Evolutionary conservation across 495 filamentous ascomycete genomes (phyloP).

Genomic region (Lentithecium fluviatile): DNA sequence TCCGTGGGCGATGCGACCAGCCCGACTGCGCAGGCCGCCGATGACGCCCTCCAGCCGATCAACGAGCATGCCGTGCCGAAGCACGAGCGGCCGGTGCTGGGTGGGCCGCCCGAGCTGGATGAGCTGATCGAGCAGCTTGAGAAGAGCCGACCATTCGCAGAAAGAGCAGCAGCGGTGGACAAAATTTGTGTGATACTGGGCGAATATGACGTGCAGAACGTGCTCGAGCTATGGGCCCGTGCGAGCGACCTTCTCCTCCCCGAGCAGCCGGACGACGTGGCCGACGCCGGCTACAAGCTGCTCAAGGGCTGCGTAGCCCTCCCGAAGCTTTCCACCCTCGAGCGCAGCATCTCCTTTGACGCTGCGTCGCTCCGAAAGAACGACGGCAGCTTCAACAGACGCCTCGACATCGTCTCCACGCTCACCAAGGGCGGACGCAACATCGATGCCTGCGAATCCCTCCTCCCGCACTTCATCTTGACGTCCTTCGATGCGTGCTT

Average conservation of each 20-base stretch:
- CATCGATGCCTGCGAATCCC: constrained; percentile 63
- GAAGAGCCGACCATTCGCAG: constrained; percentile 1
- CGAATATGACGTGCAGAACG: constrained; percentile 36
- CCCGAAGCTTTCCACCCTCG: constrained; percentile 58
- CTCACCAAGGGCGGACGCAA: constrained; percentile 64
- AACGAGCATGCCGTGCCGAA: background rate
- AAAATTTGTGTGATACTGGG: constrained; percentile 28
- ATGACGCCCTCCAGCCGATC: background rate
- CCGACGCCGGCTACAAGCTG: constrained; percentile 60
- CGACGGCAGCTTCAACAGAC: constrained; percentile 61
- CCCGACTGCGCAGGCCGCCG: background rate
- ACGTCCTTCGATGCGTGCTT: constrained; percentile 58
- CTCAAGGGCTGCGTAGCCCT: constrained; percentile 64
- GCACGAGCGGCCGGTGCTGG: background rate
- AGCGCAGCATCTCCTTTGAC: constrained; percentile 64
- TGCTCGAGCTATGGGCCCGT: constrained; percentile 60
- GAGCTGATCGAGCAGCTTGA: constrained; percentile 28
- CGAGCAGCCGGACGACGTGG: constrained; percentile 53
- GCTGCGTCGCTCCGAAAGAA: constrained; percentile 53
- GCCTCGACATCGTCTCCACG: constrained; percentile 60
- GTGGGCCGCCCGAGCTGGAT: constrained; percentile 29
- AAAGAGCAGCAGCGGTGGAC: constrained; percentile 14
- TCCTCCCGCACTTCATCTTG: constrained; percentile 58
- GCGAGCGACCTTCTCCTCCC: constrained; percentile 63
- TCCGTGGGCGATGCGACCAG: constrained; percentile 2